phyloP scores from a whole-genome alignment of 495 filamentous ascomycete genomes.

The Penicillium tannophilum region DNA sequence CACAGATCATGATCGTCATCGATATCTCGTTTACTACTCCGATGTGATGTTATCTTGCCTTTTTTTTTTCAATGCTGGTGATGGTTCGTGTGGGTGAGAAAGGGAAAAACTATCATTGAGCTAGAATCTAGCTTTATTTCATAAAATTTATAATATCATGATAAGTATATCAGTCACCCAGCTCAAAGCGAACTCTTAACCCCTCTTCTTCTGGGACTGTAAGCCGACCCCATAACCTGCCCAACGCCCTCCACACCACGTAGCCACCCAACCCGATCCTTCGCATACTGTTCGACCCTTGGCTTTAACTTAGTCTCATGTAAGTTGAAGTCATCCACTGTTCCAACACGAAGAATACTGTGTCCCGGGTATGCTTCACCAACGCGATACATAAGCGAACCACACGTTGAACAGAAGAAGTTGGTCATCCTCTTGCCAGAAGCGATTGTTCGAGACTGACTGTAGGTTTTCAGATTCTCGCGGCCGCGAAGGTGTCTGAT shows the following conservation, averaged over 20 bases:
- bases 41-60: too few species aligned
- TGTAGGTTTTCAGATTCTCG: slow-evolving; percentile 42
- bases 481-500: slow-evolving; percentile 50
- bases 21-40: too few species aligned
- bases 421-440: slow-evolving; percentile 54
- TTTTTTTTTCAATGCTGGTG: too few species aligned
- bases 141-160: too few species aligned
- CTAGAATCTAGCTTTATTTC: too few species aligned
- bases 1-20: too few species aligned
- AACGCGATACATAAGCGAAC: slow-evolving; percentile 55
- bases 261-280: slow-evolving; percentile 4
- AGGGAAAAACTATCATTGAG: too few species aligned
- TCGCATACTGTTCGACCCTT: slow-evolving; percentile 13
- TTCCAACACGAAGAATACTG: slow-evolving; percentile 53
- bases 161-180: too few species aligned
- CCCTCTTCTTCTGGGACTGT: not conserved
- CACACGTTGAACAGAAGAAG: slow-evolving; percentile 56
- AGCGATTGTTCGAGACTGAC: slow-evolving; percentile 40
- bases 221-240: not conserved
- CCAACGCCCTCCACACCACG: not conserved
- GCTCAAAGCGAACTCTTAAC: too few species aligned
- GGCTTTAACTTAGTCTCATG: slow-evolving; percentile 55
- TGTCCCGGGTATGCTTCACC: slow-evolving; percentile 35
- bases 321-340: slow-evolving; percentile 55
- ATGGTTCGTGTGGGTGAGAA: too few species aligned